Conservation (phyloP, 1,139 yeast species). For the Saccharomyces hybrid region DNA sequence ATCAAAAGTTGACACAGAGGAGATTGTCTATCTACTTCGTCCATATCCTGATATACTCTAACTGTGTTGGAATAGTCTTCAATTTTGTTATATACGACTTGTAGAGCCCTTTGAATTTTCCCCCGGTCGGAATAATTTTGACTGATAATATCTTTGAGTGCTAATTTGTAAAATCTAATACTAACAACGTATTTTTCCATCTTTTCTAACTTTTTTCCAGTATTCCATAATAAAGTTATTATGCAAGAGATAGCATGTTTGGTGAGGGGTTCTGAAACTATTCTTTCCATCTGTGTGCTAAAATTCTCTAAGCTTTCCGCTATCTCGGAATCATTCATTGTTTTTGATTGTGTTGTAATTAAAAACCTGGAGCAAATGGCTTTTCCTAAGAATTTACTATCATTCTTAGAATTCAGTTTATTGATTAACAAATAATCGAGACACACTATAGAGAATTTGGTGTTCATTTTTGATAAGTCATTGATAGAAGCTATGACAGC, state of each 20-base stretch:
- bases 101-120: conserved; percentile 22
- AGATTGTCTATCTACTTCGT: conserved; percentile 8
- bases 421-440: conserved; percentile 20
- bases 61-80: conserved; percentile 10
- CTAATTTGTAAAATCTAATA: conserved; percentile 16
- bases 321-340: conserved; percentile 13
- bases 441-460: conserved; percentile 12
- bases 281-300: conserved; percentile 10
- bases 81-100: conserved; percentile 11
- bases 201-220: conserved; percentile 23
- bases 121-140: conserved; percentile 16
- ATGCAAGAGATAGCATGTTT: conserved; percentile 14
- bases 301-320: conserved; percentile 12
- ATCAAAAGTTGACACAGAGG: conserved; percentile 18
- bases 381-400: conserved; percentile 14
- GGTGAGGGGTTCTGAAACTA: conserved; percentile 10
- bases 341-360: conserved; percentile 17
- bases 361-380: conserved; percentile 16
- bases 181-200: conserved; percentile 11
- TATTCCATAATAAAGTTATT: conserved; percentile 24
- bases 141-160: conserved; percentile 12
- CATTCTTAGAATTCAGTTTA: conserved; percentile 14
- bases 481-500: conserved; percentile 15
- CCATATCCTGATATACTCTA: conserved; percentile 10
- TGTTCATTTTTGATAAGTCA: conserved; percentile 15